These are phyloP conservation scores for Ophiocordyceps camponoti-saundersi DNA, from an alignment of 2,329 filamentous ascomycete genomes.

Conservation along the genomic window DNA sequence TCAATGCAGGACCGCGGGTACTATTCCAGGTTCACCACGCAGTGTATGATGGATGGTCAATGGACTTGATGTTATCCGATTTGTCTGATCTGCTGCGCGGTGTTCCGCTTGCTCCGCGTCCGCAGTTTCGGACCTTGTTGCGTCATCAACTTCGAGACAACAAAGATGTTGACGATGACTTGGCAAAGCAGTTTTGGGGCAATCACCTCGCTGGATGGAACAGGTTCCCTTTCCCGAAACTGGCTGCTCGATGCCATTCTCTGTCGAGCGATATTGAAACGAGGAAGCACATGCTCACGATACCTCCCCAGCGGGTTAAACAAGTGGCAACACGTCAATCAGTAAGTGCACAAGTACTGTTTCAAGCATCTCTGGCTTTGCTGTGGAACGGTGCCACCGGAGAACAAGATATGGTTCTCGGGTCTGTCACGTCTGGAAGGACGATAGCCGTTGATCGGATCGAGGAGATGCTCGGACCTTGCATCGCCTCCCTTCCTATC, in stretches of 20 bases:
- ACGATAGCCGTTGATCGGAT: constrained; percentile 54
- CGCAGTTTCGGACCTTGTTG: constrained; percentile 45
- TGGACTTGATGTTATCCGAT: constrained; percentile 57
- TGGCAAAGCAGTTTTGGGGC: constrained; percentile 50
- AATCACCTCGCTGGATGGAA: constrained; percentile 42
- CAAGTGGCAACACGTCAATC: constrained; percentile 20
- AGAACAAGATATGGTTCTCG: constrained; percentile 50
- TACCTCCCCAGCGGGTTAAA: constrained; percentile 9
- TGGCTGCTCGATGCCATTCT: constrained; percentile 12
- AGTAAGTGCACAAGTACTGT: constrained; percentile 51
- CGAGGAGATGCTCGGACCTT: constrained; percentile 64
- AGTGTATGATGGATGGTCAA: constrained; percentile 86
- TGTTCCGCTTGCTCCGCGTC: constrained; percentile 18
- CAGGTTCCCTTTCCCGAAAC: constrained; percentile 36
- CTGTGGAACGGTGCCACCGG: constrained; percentile 50
- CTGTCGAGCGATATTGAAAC: constrained; percentile 4
- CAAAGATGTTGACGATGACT: constrained; percentile 14
- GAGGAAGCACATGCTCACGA: constrained; percentile 3
- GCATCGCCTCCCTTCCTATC: constrained; percentile 58
- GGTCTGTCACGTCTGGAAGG: constrained; percentile 68
- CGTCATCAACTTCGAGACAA: constrained; percentile 23
- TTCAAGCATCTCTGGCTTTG: constrained; percentile 55
- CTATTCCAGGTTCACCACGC: constrained; percentile 60
- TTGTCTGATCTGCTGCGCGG: constrained; percentile 32
- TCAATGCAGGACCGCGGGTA: constrained; percentile 9